A percentile compares a stretch with the other conserved stretches of the same genome.
Evolutionary conservation across 1,139 yeast species (phyloP).

Genomic region (Magnusiomyces magnusii): DNA sequence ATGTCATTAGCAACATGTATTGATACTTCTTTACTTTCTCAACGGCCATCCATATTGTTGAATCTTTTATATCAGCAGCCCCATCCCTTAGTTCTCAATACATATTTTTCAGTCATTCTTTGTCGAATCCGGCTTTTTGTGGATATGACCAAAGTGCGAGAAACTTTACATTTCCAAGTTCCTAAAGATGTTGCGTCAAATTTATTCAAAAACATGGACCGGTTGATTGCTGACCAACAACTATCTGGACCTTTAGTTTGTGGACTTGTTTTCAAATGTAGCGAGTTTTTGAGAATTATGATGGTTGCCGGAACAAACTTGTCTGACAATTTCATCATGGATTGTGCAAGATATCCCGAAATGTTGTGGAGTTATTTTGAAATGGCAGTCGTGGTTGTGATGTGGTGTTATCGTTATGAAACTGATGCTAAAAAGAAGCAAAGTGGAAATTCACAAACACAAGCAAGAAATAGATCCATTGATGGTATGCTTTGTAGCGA

Average conservation of each 20-base stretch:
- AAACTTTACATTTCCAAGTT: slow-evolving; percentile 22
- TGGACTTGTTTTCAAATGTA: slow-evolving; percentile 22
- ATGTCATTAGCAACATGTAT: slow-evolving; percentile 6
- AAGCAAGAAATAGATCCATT: slow-evolving; percentile 8
- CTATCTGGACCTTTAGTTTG: not conserved
- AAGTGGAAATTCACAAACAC: slow-evolving; percentile 22
- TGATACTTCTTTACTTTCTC: not conserved
- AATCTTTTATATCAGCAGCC: slow-evolving; percentile 18
- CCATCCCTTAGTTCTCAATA: slow-evolving; percentile 24
- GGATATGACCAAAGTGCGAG: slow-evolving; percentile 20
- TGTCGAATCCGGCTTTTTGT: slow-evolving; percentile 23
- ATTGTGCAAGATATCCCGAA: slow-evolving; percentile 21
- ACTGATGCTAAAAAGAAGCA: slow-evolving; percentile 8
- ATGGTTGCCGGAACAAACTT: slow-evolving; percentile 22
- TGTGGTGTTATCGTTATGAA: slow-evolving; percentile 32
- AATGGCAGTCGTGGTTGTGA: slow-evolving; percentile 25
- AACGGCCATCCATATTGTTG: slow-evolving; percentile 10
- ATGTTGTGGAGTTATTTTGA: slow-evolving; percentile 26
- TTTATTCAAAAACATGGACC: slow-evolving; percentile 18
- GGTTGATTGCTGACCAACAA: slow-evolving; percentile 7
- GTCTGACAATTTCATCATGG: slow-evolving; percentile 8
- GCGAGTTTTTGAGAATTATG: slow-evolving; percentile 24
- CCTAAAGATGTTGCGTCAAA: slow-evolving; percentile 26
- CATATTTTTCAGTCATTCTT: slow-evolving; percentile 20
- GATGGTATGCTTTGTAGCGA: not conserved